phyloP scores from a whole-genome alignment of 73 alveolate species.

The Paramecium bursaria region DNA sequence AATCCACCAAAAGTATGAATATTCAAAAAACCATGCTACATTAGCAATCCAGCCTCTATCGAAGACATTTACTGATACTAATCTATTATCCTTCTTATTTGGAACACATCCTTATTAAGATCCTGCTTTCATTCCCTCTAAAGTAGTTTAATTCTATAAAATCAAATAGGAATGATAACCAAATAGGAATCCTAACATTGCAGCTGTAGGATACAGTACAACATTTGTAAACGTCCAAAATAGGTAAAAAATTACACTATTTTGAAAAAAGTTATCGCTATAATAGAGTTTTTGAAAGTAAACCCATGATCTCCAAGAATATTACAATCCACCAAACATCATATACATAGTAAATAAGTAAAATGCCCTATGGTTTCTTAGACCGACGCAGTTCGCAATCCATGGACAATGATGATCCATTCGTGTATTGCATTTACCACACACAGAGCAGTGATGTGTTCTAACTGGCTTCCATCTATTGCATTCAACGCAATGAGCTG shows the following conservation, averaged over 20 bases:
- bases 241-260: constrained; percentile 24
- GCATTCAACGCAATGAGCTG: constrained; percentile 69
- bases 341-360: constrained; percentile 78
- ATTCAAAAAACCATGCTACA: constrained; percentile 63
- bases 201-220: constrained; percentile 55
- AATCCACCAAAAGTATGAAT: constrained; percentile 55
- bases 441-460: constrained; percentile 84
- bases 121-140: constrained; percentile 62
- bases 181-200: constrained; percentile 46
- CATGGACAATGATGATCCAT: constrained; percentile 95
- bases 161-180: constrained; percentile 50
- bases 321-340: constrained; percentile 68
- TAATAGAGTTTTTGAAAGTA: constrained; percentile 48
- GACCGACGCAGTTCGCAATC: constrained; percentile 86
- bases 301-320: constrained; percentile 59
- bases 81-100: neutral
- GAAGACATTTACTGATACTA: constrained; percentile 44
- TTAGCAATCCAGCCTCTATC: constrained; percentile 68
- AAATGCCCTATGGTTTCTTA: constrained; percentile 80
- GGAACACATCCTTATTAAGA: neutral
- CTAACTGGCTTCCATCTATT: constrained; percentile 83
- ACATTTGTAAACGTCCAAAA: constrained; percentile 59
- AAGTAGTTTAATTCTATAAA: constrained; percentile 58
- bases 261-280: constrained; percentile 24
- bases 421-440: constrained; percentile 75